Evolutionary conservation across 257 asterid species (phyloP).

Genomic region (Anisodus acutangulus): DNA sequence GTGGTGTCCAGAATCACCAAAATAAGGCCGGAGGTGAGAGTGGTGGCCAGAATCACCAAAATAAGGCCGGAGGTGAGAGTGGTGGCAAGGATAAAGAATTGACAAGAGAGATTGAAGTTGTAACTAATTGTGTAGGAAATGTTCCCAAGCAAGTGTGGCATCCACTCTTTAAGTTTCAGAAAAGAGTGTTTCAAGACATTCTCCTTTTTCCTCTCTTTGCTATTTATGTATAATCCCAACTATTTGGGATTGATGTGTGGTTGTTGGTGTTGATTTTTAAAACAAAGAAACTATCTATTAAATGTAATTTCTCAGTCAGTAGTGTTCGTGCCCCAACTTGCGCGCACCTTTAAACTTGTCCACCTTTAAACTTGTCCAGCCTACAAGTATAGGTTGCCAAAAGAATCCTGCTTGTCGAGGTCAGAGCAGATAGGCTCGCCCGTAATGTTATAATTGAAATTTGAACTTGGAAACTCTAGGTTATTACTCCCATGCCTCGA

Average conservation of each 20-base stretch:
- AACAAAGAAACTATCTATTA: not conserved
- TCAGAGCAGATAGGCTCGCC: not conserved
- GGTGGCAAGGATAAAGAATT: slow-evolving; percentile 9
- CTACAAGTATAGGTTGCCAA: slow-evolving; percentile 20
- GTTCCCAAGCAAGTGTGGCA: not conserved
- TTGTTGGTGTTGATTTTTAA: slow-evolving; percentile 5
- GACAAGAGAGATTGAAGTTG: slow-evolving; percentile 3
- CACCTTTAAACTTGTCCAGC: not conserved
- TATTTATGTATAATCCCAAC: not conserved
- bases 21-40: no score
- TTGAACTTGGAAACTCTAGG: slow-evolving; percentile 12
- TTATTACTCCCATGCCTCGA: not conserved
- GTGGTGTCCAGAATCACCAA: not conserved
- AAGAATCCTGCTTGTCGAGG: not conserved
- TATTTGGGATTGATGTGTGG: slow-evolving; percentile 14
- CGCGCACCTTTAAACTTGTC: not conserved
- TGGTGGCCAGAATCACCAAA: not conserved
- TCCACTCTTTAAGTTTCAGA: not conserved
- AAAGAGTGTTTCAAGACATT: slow-evolving; percentile 16
- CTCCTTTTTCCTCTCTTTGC: slow-evolving; percentile 2
- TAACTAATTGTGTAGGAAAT: not conserved
- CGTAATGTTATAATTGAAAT: not conserved
- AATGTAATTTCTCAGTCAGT: slow-evolving; percentile 8
- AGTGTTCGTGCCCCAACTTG: not conserved
- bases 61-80: not conserved